phyloP scores from a whole-genome alignment of 2,329 filamentous ascomycete genomes.

The Phaeosphaeria sp. region DNA sequence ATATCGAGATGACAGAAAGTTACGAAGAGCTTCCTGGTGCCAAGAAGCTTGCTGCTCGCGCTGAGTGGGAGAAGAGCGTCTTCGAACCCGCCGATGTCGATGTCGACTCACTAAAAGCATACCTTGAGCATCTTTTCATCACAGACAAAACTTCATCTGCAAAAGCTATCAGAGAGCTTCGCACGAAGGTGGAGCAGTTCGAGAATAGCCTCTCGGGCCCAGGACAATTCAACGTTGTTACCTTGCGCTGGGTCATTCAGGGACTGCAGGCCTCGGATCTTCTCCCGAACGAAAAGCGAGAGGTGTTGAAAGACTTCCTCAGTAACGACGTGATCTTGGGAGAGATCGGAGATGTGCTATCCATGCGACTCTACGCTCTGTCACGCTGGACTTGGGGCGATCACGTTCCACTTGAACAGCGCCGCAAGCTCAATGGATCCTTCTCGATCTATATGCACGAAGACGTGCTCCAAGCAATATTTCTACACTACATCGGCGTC shows the following conservation, averaged over 20 bases:
- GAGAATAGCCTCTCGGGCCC: constrained; percentile 24
- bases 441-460: constrained; percentile 41
- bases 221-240: constrained; percentile 41
- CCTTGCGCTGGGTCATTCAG: constrained; percentile 51
- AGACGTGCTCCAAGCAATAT: constrained; percentile 42
- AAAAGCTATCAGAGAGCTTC: constrained; percentile 25
- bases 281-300: constrained; percentile 50
- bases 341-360: constrained; percentile 42
- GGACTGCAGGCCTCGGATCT: constrained; percentile 56
- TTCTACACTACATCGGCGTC: constrained; percentile 41
- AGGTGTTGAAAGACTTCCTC: constrained; percentile 42
- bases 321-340: constrained; percentile 38
- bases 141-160: constrained; percentile 22
- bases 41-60: constrained; percentile 37
- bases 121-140: constrained; percentile 33
- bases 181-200: constrained; percentile 25
- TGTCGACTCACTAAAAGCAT: constrained; percentile 23
- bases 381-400: constrained; percentile 40
- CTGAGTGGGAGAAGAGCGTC: constrained; percentile 41
- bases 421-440: constrained; percentile 36
- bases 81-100: constrained; percentile 38
- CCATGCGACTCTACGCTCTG: constrained; percentile 37
- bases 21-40: constrained; percentile 41
- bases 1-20: constrained; percentile 34
- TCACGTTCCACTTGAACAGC: constrained; percentile 36